Evolutionary conservation across 352 stramenopile species (phyloP), one percentile per base, ranked within the genome.

Genomic region (Phytophthora capsici): DNA sequence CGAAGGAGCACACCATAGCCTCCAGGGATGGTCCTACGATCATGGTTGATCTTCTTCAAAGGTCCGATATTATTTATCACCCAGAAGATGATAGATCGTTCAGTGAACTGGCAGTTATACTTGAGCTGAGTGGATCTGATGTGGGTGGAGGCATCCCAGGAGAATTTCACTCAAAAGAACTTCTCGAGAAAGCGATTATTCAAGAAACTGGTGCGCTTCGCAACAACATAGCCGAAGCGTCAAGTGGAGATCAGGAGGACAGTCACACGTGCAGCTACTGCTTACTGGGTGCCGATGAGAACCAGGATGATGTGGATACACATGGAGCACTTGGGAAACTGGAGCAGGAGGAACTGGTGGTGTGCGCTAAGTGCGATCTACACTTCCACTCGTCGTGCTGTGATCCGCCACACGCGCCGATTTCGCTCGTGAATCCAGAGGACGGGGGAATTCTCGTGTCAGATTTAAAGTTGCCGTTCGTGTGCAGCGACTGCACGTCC

Each of bases 381-480:
- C 52, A 60, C 1, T 95, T 86, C 25, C 88, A 96, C 63, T 41
- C 58, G 1, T 85, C 78, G n/a, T 96, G 88, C 47, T 93, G 85
- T 43, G 85, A 94, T 56, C 87, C 86, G 4, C 88, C 88, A 5
- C 71, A 92, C 57, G 73, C 84, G 4, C 62, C 66, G 6, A 82
- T 84, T 16, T 82, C 84, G 10, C 60, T 94, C 10, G 41, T 88
- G 13, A 87, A 76, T 9, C 65, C 73, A 38, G 82, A 91, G 16
- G 76, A 92, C 37, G 73, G 76, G 0, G 67, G 59, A 13, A 71
- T 90, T 5, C 63, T 94, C 6, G 66, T 91, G 3, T 75, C 79
- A 8, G 82, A 94, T 46, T 59, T 93, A 13, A 75, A 84, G 26
- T 66, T 80, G n/a, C 78, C 82, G 30, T 96, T 88, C 60, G 71